Evolutionary conservation across 441 rosid genomes (phyloP).

Genomic region (Gossypium lobatum): DNA sequence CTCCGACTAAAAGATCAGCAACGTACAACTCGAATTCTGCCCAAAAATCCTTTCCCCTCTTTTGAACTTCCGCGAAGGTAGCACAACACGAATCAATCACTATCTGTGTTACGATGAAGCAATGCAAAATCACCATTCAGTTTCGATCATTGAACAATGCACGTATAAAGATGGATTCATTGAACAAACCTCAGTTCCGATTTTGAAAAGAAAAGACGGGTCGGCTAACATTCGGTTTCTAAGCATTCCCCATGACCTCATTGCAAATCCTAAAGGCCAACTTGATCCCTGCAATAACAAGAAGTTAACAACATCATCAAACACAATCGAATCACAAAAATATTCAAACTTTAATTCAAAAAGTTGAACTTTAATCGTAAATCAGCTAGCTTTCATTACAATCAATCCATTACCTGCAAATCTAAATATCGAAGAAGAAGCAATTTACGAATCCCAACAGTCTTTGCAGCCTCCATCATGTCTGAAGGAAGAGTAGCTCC

Average conservation of each 20-base stretch:
- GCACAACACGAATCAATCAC: constrained; percentile 81
- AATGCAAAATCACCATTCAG: background rate
- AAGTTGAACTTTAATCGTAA: background rate
- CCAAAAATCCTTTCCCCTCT: constrained; percentile 82
- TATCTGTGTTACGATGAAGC: constrained; percentile 38
- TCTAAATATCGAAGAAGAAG: constrained; percentile 77
- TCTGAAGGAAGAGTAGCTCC: constrained; percentile 76
- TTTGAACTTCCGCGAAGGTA: constrained; percentile 76
- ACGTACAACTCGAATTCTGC: constrained; percentile 72
- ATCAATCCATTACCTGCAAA: constrained; percentile 50
- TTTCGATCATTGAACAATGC: background rate
- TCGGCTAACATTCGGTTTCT: constrained; percentile 92
- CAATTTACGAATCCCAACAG: constrained; percentile 59
- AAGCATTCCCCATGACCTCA: constrained; percentile 73
- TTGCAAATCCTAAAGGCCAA: constrained; percentile 64
- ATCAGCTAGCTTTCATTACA: background rate
- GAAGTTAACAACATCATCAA: constrained; percentile 10
- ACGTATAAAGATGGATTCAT: background rate
- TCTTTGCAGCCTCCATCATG: constrained; percentile 84
- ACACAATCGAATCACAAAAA: background rate
- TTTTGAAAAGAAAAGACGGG: constrained; percentile 92
- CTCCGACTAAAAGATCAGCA: constrained; percentile 70
- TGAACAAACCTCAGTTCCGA: constrained; percentile 75
- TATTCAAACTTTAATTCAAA: background rate
- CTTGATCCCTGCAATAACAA: constrained; percentile 46